These are phyloP conservation scores for Clitoria ternatea DNA, from an alignment of 306 rosid species.

Conservation along the genomic window DNA sequence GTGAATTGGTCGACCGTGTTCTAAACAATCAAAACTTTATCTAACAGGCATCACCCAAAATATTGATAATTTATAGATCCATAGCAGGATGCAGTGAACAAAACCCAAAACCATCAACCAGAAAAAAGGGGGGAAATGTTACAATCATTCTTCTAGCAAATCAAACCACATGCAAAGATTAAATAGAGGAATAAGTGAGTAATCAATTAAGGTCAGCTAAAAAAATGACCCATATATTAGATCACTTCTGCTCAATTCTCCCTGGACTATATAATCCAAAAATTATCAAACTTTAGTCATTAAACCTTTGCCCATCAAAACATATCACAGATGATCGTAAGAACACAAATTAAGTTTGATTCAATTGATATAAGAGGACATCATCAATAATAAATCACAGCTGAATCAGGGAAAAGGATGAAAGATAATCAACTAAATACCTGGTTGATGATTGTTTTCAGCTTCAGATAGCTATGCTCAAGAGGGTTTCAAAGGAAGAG, in stretches of 20 bases:
- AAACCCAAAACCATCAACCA: background rate
- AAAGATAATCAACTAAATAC: constrained; percentile 11
- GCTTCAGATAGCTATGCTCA: constrained; percentile 6
- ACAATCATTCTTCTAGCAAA: background rate
- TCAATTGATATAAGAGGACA: background rate
- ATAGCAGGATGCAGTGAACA: background rate
- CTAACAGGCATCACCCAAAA: background rate
- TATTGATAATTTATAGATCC: constrained; percentile 8
- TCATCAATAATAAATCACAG: background rate
- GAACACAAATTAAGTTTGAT: constrained; percentile 1
- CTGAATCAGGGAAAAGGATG: constrained; percentile 2
- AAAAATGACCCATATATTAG: background rate
- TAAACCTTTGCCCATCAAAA: constrained; percentile 19
- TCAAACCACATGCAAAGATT: constrained; percentile 18
- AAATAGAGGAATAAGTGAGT: background rate
- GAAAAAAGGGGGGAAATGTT: background rate
- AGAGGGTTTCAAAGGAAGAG: constrained; percentile 28
- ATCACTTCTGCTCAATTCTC: constrained; percentile 17
- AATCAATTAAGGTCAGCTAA: background rate
- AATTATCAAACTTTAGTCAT: constrained; percentile 13
- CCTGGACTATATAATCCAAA: constrained; percentile 2
- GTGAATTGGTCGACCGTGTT: background rate
- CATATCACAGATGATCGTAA: constrained; percentile 17
- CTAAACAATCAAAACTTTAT: background rate
- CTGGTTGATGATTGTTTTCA: constrained; percentile 13